Evolutionary conservation across 179 eudicot species (phyloP), one percentile per base, ranked within the genome.

Genomic region (Actinidia chinensis): DNA sequence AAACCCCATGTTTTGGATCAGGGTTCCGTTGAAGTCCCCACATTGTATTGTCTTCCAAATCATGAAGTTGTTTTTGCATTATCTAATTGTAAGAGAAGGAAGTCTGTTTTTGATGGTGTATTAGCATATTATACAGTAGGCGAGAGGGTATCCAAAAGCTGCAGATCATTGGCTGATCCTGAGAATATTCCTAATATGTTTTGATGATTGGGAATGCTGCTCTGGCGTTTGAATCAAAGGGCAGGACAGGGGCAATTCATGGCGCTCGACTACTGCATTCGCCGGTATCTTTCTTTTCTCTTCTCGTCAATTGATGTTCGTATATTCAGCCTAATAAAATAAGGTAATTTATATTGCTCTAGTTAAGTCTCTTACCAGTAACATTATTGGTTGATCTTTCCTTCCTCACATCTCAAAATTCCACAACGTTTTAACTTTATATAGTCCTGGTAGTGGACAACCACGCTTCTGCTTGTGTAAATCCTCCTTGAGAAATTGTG

Each of bases 161-260:
- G 98, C 98, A 48, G 95, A 74, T 87, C 98, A 60, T 87, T 94
- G 81, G 98, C 98, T 70, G 98, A 94, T 87, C 98, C 98, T 20
- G 91, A 92, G 75, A 93, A 89, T 80, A 92, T 92, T 86, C 88
- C 98, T 47, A 94, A 94, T 78, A 77, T 94, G 84, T n/a, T 94
- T 94, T 77, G 96, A 91, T 47, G 96, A 94, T 76, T 94, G 98
- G 98, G 97, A 94, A 88, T n/a, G 80, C 91, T 88, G 96, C 98
- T 68, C 91, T 92, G 67, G 89, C 84, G 33, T 91, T 92, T 69
- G 97, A 94, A 84, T 83, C 93, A 67, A 91, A 86, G 88, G 88
- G 88, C 93, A 23, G 96, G 71, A 82, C 87, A 84, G 88, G 98
- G 98, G 48, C 0, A 9, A 17, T 48, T 23, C 20, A 28, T 71